Percentiles rank a stretch among this genome's conserved stretches.
Conservation (phyloP, 2,329 filamentous ascomycete species). For the Fusarium oxysporum region DNA sequence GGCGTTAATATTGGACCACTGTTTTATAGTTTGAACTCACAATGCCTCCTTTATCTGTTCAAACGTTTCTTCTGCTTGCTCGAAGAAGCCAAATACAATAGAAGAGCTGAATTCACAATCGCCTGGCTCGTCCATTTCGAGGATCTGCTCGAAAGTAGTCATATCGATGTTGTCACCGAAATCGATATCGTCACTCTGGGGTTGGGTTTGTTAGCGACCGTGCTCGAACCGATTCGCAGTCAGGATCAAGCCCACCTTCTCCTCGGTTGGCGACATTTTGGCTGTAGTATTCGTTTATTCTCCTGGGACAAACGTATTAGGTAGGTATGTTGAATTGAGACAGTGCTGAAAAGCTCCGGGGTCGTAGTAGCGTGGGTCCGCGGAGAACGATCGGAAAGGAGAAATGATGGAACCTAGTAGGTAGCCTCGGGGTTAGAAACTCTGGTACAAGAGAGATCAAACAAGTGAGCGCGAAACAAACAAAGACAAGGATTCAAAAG, state of each 20-base stretch:
- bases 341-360: conserved; percentile 20
- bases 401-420: conserved; percentile 20
- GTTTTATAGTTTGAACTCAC: conserved; percentile 67
- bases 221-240: background rate
- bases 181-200: conserved; percentile 60
- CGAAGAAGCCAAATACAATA: conserved; percentile 93
- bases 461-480: conserved; percentile 11
- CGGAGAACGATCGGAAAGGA: conserved; percentile 10
- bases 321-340: conserved; percentile 10
- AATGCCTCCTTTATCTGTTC: conserved; percentile 82
- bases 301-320: conserved; percentile 18
- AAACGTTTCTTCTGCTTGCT: conserved; percentile 90
- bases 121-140: conserved; percentile 96
- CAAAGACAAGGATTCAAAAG: conserved; percentile 12
- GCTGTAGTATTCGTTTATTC: conserved; percentile 25
- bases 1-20: background rate
- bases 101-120: conserved; percentile 88
- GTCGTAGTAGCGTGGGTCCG: conserved; percentile 23
- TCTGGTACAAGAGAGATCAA: background rate
- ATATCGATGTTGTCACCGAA: conserved; percentile 83
- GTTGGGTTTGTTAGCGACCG: conserved; percentile 18
- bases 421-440: conserved; percentile 29
- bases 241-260: conserved; percentile 47
- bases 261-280: conserved; percentile 49
- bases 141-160: conserved; percentile 89